Evolutionary conservation across 345 rosid species (phyloP), one percentile per base, ranked within the genome.

Genomic region (Eucalyptus tenuipes): DNA sequence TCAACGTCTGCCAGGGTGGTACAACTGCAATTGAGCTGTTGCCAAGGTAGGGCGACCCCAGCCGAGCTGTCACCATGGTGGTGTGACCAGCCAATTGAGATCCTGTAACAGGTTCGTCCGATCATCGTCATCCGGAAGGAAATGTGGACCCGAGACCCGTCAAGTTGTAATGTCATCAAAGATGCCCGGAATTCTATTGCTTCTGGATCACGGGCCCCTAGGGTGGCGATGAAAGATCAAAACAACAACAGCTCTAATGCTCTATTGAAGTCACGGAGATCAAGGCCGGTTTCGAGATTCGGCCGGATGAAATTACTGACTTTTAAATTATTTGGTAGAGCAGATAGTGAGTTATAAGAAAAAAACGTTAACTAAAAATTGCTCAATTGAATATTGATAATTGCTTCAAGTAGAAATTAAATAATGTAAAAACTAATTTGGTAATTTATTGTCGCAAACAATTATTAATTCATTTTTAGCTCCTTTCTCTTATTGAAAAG

Each of bases 1-100:
- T 13, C 9, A 7, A 6, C 13, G 68, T 29, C 0, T n/a, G 9
- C 3, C 9, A 0, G 37, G 37, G 1, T 13, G 71, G 71, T 2
- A 5, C 71, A 3, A 13, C 18, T 2, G 9, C 71, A 13, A 61
- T 61, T 3, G 5, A 29, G 37, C 10, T 29, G 17, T 13, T 61
- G 33, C 66, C 14, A 59, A 5, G n/a, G 31, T 11, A 13, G 11
- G n/a, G 15, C 8, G 66, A 11, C 15, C 66, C 15, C 4, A 27
- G 31, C 8, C 3, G 6, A 57, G 64, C 29, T 5, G n/a, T 57
- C 27, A 0, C 64, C 64, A 10, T 57, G 64, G 64, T 10, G 64
- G 64, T 4, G 25, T 9, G 9, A 20, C 59, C 59, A 53, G 24
- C 59, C 59, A 22, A 20, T 2, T 20, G 64, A 57, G 64, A 24